Evolutionary conservation across 176 grass and related monocot genomes (phyloP).

Genomic region (bread wheat (Triticum aestivum)): DNA sequence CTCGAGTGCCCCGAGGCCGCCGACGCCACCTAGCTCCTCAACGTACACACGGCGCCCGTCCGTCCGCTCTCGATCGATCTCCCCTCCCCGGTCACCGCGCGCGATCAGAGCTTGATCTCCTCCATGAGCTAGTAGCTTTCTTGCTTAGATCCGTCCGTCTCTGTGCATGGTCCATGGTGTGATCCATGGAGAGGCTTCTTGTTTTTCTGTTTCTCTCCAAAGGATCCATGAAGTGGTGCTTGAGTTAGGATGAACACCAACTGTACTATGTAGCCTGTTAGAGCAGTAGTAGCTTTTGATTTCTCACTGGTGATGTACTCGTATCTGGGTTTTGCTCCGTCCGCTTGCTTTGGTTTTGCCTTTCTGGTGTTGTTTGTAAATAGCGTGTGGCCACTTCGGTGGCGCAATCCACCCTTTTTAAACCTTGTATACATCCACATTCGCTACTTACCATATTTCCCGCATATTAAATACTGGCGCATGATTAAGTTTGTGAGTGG

Average conservation of each 20-base stretch:
- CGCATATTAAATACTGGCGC: too few relatives aligned
- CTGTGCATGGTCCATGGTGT: not conserved
- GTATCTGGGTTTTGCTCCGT: not conserved
- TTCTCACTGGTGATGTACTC: not conserved
- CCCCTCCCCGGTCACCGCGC: not conserved
- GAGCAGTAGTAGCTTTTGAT: not conserved
- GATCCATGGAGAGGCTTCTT: not conserved
- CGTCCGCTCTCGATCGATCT: not conserved
- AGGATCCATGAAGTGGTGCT: conserved; percentile 11
- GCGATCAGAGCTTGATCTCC: not conserved
- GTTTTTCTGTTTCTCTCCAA: not conserved
- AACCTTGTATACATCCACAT: too few relatives aligned
- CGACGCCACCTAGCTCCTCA: not conserved
- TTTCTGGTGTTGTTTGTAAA: not conserved
- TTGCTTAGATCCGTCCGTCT: not conserved
- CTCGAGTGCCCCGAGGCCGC: conserved; percentile 35
- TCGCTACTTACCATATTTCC: too few relatives aligned
- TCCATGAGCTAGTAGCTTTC: not conserved
- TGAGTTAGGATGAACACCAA: not conserved
- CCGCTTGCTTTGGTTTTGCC: not conserved
- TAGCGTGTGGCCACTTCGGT: not conserved
- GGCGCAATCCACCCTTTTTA: not conserved
- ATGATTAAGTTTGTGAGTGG: not conserved
- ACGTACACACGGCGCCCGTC: not conserved
- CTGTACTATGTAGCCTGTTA: not conserved